Evolutionary conservation across 139 green algal species (phyloP), one percentile per base, ranked within the genome.

Genomic region (Nannochloris sp.): DNA sequence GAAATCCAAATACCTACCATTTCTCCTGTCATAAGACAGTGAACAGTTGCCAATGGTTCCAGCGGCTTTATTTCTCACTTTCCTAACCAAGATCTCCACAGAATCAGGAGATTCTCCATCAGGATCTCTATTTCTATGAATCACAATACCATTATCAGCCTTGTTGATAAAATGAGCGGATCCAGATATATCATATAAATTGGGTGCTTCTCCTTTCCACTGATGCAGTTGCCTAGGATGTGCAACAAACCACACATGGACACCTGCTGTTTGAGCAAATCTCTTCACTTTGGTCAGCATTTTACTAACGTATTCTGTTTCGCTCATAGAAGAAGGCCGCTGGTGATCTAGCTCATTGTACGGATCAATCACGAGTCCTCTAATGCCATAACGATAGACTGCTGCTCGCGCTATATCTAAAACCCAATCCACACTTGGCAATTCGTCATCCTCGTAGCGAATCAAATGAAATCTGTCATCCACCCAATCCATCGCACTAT

Each of bases 101-200:
- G 80, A 64, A 34, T 48, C 18, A 11, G 43, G 29, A 43, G 71
- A 68, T 12, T 36, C 54, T 16, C 27, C 43, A 4, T 81, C 56
- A 1, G 81, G 69, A 69, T 88, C 78, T 29, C 73, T 70, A 67
- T 85, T 83, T 31, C 91, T 75, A 80, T 98, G 90, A 25, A 98
- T 75, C 9, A 96, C 86, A n/a, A 98, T 84, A 24, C 89, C 92
- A 71, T 90, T 90, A 81, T 98, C 92, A 8, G 82, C 82, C 76
- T 98, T 98, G 78, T 97, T 97, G 69, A 95, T 88, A 78, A 96
- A 98, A 75, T 98, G 86, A 16, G 92, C 91, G 0, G 74, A 89
- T 54, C 92, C 92, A 48, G 68, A 87, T 71, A 97, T 97, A 75
- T 93, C 85, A 68, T 95, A 94, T 59, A 97, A 75, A 57, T 75